These are phyloP conservation scores for Spinellus fusiger DNA, from an alignment of 192 early-diverging fungal genomes.

Conservation along the genomic window DNA sequence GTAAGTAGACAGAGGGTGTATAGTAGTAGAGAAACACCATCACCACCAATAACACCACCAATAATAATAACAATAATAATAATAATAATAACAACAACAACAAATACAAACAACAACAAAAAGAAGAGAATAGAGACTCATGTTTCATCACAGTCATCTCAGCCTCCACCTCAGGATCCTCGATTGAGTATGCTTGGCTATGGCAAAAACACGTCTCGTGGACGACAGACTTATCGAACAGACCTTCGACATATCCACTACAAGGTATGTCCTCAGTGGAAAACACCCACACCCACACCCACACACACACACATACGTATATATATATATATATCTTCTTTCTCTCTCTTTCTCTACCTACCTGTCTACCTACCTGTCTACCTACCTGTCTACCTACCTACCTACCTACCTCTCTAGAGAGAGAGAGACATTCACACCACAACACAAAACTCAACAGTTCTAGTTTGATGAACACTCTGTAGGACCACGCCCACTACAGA, in stretches of 20 bases:
- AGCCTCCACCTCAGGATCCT: constrained; percentile 15
- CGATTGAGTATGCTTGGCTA: constrained; percentile 14
- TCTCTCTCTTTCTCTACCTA: too few relatives aligned
- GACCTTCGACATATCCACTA: constrained; percentile 18
- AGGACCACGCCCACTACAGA: constrained; percentile 22
- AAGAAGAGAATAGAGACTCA: neutral
- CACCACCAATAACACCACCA: too few relatives aligned
- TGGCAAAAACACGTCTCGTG: constrained; percentile 16
- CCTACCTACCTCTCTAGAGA: too few relatives aligned
- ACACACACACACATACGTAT: neutral
- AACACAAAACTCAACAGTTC: too few relatives aligned
- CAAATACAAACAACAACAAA: neutral
- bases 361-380: too few relatives aligned
- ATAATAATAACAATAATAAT: too few relatives aligned
- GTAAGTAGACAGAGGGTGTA: too few relatives aligned
- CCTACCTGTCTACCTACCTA: too few relatives aligned
- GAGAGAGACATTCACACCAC: too few relatives aligned
- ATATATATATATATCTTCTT: too few relatives aligned
- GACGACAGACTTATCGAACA: constrained; percentile 11
- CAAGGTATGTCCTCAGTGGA: constrained; percentile 5
- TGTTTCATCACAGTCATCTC: neutral
- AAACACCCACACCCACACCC: neutral
- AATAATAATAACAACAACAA: neutral
- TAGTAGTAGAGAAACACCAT: too few relatives aligned
- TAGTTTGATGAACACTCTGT: constrained; percentile 16